Percentiles rank a stretch among this genome's conserved stretches.
Evolutionary conservation across 768 basidiomycete species (phyloP).

Genomic region (Lentinula boryana): DNA sequence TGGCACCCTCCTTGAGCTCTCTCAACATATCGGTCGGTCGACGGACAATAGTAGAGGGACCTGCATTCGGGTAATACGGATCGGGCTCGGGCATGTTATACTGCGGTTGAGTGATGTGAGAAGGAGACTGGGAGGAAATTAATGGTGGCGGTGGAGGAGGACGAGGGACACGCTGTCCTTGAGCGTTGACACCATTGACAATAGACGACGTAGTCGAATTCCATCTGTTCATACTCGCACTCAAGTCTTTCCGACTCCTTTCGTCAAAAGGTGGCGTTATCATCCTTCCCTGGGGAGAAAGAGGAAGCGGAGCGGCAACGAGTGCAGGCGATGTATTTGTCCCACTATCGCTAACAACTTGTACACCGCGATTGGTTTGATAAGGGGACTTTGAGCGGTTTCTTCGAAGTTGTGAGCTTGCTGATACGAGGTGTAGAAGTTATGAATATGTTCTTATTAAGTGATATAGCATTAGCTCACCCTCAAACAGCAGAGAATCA

Average conservation of each 20-base stretch:
- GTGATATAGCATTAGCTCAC: background rate
- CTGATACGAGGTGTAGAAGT: background rate
- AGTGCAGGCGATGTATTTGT: background rate
- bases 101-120: background rate
- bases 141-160: background rate
- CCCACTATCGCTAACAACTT: background rate
- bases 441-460: background rate
- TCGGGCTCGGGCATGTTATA: background rate
- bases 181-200: background rate
- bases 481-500: background rate
- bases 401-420: background rate
- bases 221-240: background rate
- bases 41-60: background rate
- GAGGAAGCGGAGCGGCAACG: background rate
- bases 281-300: background rate
- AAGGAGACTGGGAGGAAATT: background rate
- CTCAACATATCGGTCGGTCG: background rate
- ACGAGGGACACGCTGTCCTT: background rate
- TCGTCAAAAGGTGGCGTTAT: background rate
- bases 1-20: background rate
- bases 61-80: background rate
- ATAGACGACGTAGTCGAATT: constrained; percentile 1
- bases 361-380: background rate
- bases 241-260: background rate
- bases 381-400: background rate